phyloP scores from a whole-genome alignment of 208 protist species.

The Acanthamoeba royreba region DNA sequence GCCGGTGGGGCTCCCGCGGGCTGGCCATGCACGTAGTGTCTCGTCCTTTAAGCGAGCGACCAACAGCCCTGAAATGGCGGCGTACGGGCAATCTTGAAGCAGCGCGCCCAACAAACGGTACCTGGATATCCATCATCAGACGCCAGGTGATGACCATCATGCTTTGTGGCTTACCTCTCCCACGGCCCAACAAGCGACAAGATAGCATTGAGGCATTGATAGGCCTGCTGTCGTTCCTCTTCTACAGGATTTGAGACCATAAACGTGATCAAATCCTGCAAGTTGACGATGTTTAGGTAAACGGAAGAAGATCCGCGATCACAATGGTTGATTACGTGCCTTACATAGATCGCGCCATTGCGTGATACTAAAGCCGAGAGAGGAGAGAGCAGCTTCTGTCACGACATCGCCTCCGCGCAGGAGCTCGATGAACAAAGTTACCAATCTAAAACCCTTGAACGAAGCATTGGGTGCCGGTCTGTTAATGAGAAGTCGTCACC shows the following conservation, averaged over 20 bases:
- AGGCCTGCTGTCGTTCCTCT: not conserved
- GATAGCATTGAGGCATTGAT: not conserved
- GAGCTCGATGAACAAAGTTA: not conserved
- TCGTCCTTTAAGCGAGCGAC: conserved; percentile 16
- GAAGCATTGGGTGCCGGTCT: not conserved
- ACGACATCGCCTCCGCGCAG: not conserved
- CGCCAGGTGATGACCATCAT: too few species aligned
- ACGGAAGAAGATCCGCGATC: too few species aligned
- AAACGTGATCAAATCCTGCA: conserved; percentile 40
- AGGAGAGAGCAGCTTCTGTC: not conserved
- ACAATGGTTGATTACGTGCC: too few species aligned
- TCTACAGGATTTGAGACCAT: conserved; percentile 11
- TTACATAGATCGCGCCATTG: conserved; percentile 18
- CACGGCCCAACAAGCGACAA: not conserved
- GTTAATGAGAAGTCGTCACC: not conserved
- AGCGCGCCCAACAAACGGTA: not conserved
- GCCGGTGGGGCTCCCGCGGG: not conserved
- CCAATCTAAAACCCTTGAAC: not conserved
- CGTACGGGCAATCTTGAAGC: conserved; percentile 31
- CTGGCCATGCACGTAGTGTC: conserved; percentile 14
- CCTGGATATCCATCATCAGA: not conserved
- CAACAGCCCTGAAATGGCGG: not conserved
- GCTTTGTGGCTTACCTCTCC: not conserved
- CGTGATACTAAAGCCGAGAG: not conserved
- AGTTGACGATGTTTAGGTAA: too few species aligned